Evolutionary conservation across 441 rosid species (phyloP).

Genomic region (Isatis lusitanica): DNA sequence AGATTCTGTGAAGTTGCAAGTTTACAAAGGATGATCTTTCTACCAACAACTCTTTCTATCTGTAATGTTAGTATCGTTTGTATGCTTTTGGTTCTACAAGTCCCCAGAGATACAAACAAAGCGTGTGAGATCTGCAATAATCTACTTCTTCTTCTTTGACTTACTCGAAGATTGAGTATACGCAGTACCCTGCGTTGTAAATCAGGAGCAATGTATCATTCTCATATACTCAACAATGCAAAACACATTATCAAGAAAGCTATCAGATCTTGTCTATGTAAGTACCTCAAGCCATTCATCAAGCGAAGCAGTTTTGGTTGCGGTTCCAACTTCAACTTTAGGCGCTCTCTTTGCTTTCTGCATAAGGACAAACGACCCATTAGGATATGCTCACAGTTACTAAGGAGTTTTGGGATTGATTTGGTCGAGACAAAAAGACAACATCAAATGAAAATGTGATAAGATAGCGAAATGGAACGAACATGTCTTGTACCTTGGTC

Average conservation of each 20-base stretch:
- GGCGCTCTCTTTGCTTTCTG: conserved; percentile 83
- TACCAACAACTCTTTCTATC: conserved; percentile 15
- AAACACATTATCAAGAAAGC: not conserved
- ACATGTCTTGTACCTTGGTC: conserved; percentile 58
- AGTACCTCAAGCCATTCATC: conserved; percentile 96
- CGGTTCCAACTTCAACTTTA: conserved; percentile 93
- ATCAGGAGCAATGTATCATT: conserved; percentile 3
- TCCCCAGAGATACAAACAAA: not conserved
- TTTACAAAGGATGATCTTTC: conserved; percentile 19
- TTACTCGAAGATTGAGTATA: conserved; percentile 60
- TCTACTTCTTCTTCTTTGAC: conserved; percentile 78
- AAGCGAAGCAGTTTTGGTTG: conserved; percentile 66
- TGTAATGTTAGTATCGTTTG: conserved; percentile 16
- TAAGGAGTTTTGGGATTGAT: not conserved
- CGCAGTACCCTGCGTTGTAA: conserved; percentile 71
- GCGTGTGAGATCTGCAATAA: not conserved
- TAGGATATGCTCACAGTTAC: not conserved
- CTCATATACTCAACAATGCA: not conserved
- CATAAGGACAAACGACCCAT: not conserved
- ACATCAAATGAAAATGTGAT: not conserved
- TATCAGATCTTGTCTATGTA: not conserved
- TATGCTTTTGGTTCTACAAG: conserved; percentile 9
- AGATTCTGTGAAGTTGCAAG: conserved; percentile 10
- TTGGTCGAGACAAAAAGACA: not conserved
- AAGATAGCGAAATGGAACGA: not conserved